Percentiles rank a stretch among this genome's conserved stretches.
Evolutionary conservation across 805 yeast species (phyloP).

Genomic region (Komagataella pseudopastoris): DNA sequence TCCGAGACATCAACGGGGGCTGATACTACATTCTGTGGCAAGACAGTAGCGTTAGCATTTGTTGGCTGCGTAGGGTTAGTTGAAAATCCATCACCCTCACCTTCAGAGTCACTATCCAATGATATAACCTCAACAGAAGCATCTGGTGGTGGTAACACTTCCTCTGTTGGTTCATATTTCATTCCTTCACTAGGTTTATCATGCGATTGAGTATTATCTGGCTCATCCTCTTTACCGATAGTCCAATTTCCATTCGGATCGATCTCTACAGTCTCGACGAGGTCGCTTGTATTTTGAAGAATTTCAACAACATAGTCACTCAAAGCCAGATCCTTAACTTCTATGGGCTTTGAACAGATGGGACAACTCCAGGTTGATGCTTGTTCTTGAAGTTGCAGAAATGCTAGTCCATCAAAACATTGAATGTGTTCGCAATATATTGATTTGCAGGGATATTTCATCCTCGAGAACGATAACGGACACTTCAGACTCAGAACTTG

Average conservation of each 20-base stretch:
- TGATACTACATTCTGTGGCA: background rate
- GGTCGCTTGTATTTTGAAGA: constrained; percentile 33
- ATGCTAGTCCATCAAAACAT: constrained; percentile 77
- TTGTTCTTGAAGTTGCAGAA: constrained; percentile 60
- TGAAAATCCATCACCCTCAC: constrained; percentile 15
- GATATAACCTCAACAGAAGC: constrained; percentile 29
- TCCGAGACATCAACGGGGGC: background rate
- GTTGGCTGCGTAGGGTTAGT: background rate
- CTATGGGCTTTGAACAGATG: constrained; percentile 45
- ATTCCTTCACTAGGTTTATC: background rate
- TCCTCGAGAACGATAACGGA: constrained; percentile 62
- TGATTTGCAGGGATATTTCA: constrained; percentile 63
- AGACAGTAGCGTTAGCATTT: background rate
- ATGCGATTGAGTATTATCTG: constrained; percentile 8
- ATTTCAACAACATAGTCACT: constrained; percentile 66
- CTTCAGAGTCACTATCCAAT: constrained; percentile 27
- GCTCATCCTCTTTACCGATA: constrained; percentile 10
- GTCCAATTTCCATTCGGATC: constrained; percentile 67
- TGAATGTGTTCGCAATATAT: constrained; percentile 65
- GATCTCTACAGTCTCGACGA: constrained; percentile 54
- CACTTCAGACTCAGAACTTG: constrained; percentile 60
- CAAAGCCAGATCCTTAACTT: constrained; percentile 46
- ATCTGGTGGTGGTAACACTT: constrained; percentile 3
- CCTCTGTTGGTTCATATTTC: constrained; percentile 1
- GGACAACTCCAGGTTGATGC: constrained; percentile 87